Conservation (phyloP, 1,139 yeast species). For the Candida neerlandica region DNA sequence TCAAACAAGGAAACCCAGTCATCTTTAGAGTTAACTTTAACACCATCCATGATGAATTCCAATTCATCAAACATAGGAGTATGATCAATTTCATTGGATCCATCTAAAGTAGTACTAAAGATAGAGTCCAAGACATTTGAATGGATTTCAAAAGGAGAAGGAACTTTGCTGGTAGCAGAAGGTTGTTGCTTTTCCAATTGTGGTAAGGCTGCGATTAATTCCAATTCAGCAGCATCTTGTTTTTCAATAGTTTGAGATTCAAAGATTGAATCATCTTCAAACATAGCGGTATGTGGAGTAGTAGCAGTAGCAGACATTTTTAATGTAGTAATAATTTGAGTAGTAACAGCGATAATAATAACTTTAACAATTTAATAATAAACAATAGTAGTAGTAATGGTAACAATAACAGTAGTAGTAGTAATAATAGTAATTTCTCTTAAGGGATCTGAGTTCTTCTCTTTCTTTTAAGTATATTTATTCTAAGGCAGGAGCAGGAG, state of each 20-base stretch:
- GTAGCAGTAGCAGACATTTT: constrained; percentile 28
- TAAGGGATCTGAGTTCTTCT: not conserved
- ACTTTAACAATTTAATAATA: constrained; percentile 8
- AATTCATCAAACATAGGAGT: constrained; percentile 71
- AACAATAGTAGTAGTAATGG: constrained; percentile 6
- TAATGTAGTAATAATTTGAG: constrained; percentile 10
- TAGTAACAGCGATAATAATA: constrained; percentile 4
- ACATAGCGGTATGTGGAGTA: constrained; percentile 14
- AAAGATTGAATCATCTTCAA: constrained; percentile 29
- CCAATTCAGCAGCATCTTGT: constrained; percentile 9
- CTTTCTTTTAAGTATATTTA: not conserved
- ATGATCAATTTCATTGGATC: constrained; percentile 40
- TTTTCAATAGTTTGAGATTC: constrained; percentile 22
- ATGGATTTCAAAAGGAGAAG: constrained; percentile 55
- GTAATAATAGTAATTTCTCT: not conserved
- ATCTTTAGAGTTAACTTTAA: constrained; percentile 47
- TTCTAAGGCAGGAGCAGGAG: not conserved
- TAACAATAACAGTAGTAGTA: constrained; percentile 3
- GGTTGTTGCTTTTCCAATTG: constrained; percentile 7
- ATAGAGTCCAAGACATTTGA: constrained; percentile 64
- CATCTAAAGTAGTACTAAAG: constrained; percentile 52
- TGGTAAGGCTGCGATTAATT: constrained; percentile 11
- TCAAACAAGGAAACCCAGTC: constrained; percentile 71
- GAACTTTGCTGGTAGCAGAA: constrained; percentile 13
- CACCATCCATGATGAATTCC: constrained; percentile 49